phyloP scores from a whole-genome alignment of 371 early-diverging fungal species.

The Mucor piriformis region DNA sequence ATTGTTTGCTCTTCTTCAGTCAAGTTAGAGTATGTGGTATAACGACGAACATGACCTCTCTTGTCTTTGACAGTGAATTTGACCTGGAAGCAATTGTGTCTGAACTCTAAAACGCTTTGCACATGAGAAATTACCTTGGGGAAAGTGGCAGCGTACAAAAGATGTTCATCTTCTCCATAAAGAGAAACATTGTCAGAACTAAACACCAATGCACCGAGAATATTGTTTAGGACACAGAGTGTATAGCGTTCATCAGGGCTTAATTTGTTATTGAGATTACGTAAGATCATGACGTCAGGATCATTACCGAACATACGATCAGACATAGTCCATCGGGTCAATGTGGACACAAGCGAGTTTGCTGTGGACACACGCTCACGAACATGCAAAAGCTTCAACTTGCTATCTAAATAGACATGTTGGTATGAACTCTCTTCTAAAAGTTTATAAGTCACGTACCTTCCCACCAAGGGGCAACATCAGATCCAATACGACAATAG shows the following conservation, averaged over 20 bases:
- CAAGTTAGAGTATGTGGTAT: constrained; percentile 52
- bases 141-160: constrained; percentile 44
- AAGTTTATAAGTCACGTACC: constrained; percentile 30
- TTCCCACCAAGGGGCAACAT: constrained; percentile 64
- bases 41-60: constrained; percentile 22
- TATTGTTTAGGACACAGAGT: constrained; percentile 58
- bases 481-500: constrained; percentile 65
- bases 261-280: constrained; percentile 55
- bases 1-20: constrained; percentile 45
- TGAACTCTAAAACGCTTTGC: constrained; percentile 43
- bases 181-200: constrained; percentile 52
- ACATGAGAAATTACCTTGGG: constrained; percentile 50
- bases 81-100: constrained; percentile 48
- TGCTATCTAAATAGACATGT: constrained; percentile 35
- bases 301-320: constrained; percentile 68
- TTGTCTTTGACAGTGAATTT: constrained; percentile 32
- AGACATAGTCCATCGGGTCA: constrained; percentile 59
- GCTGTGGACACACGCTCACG: constrained; percentile 63
- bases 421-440: not conserved
- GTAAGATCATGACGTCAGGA: constrained; percentile 63
- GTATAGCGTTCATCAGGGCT: constrained; percentile 52
- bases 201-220: constrained; percentile 64
- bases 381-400: constrained; percentile 56
- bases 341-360: constrained; percentile 58
- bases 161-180: constrained; percentile 49